These are phyloP conservation scores for Mucor saturninus DNA, from an alignment of 371 early-diverging fungal species.

Conservation along the genomic window DNA sequence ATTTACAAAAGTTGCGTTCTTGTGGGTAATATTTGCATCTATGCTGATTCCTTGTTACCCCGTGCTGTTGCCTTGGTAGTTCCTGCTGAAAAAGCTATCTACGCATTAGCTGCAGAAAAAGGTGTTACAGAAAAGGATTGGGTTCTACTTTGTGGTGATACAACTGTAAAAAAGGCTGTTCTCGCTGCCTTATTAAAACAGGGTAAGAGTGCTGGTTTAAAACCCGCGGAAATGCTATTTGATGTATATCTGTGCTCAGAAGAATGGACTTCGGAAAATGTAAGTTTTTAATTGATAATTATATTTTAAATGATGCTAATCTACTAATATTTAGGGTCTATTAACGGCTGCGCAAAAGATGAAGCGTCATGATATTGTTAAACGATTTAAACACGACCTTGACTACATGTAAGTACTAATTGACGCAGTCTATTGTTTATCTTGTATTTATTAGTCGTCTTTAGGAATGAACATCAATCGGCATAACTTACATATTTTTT, in stretches of 20 bases:
- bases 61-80: constrained; percentile 74
- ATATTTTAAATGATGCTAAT: background rate
- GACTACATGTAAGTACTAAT: constrained; percentile 47
- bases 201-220: constrained; percentile 63
- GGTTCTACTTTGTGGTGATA: constrained; percentile 24
- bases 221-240: constrained; percentile 70
- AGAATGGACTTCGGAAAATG: constrained; percentile 84
- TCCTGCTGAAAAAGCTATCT: constrained; percentile 51
- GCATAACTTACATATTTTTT: background rate
- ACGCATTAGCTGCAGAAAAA: constrained; percentile 31
- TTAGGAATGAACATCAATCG: constrained; percentile 5
- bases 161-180: constrained; percentile 18
- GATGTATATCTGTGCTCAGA: constrained; percentile 64
- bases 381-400: constrained; percentile 60
- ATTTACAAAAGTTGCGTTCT: constrained; percentile 77
- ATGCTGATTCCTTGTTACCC: constrained; percentile 72
- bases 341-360: constrained; percentile 90
- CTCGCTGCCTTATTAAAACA: constrained; percentile 29
- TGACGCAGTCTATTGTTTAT: background rate
- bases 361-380: constrained; percentile 74
- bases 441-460: no score
- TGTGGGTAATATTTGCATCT: constrained; percentile 81
- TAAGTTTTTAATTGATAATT: constrained; percentile 11
- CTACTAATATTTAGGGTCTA: constrained; percentile 32
- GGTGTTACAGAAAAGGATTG: constrained; percentile 18